Conservation (phyloP, 2,329 filamentous ascomycete genomes). For the Neurospora crassa region DNA sequence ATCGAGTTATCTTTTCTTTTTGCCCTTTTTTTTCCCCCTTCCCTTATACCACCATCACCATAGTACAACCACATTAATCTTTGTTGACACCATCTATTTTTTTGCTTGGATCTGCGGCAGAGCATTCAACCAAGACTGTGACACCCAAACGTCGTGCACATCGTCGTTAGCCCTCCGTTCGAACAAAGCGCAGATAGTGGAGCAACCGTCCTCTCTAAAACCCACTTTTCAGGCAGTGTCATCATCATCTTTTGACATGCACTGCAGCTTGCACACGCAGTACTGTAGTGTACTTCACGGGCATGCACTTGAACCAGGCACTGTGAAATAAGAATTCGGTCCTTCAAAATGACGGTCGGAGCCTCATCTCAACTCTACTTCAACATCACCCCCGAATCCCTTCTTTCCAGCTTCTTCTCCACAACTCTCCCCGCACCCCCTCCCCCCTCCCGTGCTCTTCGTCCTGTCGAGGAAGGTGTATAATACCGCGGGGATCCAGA, state of each 20-base stretch:
- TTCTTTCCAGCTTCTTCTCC: background rate
- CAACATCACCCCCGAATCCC: background rate
- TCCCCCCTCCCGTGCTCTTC: background rate
- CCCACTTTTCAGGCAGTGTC: background rate
- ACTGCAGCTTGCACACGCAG: background rate
- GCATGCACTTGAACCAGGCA: background rate
- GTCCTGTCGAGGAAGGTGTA: constrained; percentile 34
- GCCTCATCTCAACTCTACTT: background rate
- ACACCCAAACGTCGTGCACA: background rate
- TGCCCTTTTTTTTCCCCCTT: background rate
- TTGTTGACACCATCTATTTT: too few relatives aligned
- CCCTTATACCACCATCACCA: background rate
- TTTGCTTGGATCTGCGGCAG: background rate
- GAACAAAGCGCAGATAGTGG: background rate
- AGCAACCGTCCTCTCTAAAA: background rate
- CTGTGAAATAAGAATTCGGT: background rate
- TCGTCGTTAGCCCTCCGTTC: background rate
- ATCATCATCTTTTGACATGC: background rate
- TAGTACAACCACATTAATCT: too few relatives aligned
- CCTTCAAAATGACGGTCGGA: background rate
- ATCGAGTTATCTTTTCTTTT: background rate
- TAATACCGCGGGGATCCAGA: constrained; percentile 33
- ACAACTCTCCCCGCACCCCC: background rate
- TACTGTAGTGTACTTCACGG: too few relatives aligned
- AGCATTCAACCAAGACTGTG: background rate